These are phyloP conservation scores for Annulohypoxylon bovei DNA, from an alignment of 495 filamentous ascomycete species.

Conservation along the genomic window DNA sequence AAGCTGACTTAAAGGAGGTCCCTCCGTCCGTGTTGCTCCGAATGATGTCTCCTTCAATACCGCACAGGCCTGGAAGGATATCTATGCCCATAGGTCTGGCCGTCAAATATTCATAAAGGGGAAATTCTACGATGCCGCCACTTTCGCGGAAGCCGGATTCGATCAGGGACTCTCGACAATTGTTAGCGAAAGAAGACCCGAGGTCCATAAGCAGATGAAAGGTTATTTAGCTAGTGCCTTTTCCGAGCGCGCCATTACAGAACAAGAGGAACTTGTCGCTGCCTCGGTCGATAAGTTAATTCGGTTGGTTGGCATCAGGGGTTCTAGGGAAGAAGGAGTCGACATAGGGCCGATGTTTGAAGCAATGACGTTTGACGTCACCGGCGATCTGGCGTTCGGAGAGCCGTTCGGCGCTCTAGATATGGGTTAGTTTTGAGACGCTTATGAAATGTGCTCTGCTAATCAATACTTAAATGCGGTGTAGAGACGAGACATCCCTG, in stretches of 20 bases:
- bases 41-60: slow-evolving; percentile 57
- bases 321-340: slow-evolving; percentile 12
- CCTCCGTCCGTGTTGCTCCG: slow-evolving; percentile 56
- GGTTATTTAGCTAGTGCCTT: slow-evolving; percentile 48
- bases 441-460: neutral
- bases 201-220: slow-evolving; percentile 50
- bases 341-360: slow-evolving; percentile 26
- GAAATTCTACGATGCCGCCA: slow-evolving; percentile 32
- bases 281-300: slow-evolving; percentile 19
- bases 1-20: slow-evolving; percentile 28
- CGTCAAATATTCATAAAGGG: slow-evolving; percentile 47
- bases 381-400: slow-evolving; percentile 60
- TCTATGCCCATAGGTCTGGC: slow-evolving; percentile 49
- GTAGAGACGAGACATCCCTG: slow-evolving; percentile 52
- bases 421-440: slow-evolving; percentile 34
- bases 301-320: slow-evolving; percentile 2
- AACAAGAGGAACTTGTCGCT: slow-evolving; percentile 58
- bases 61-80: slow-evolving; percentile 55
- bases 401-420: slow-evolving; percentile 59
- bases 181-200: slow-evolving; percentile 41
- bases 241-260: slow-evolving; percentile 49
- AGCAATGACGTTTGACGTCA: slow-evolving; percentile 57
- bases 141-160: slow-evolving; percentile 36
- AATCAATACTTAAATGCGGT: neutral
- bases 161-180: slow-evolving; percentile 25